Base-by-base conservation (phyloP, 2,329 filamentous ascomycete genomes). In the Colletotrichum gloeosporioides region DNA sequence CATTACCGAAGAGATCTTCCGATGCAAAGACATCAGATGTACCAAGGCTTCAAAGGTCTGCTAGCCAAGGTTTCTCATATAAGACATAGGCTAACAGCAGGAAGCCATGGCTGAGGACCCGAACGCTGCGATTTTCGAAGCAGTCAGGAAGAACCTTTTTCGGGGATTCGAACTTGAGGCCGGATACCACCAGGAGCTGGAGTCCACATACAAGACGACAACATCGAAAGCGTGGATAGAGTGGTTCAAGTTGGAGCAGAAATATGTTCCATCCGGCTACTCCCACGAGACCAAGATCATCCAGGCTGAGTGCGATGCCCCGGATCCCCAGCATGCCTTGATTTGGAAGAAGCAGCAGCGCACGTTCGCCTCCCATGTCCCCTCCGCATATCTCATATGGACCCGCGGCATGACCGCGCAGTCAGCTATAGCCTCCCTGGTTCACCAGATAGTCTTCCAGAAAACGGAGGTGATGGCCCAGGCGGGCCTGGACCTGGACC, bases 341-440 rank as follows among this genome's bases (percentile, higher is more conserved):
- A 79, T 81, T 22, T 82, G 80, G 80, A 75, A 77, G 25, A 78
- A 77, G 8, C 80, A 81, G 71, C 78, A 79, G 71, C 77, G 77
- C 16, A 49, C 65, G 1, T 70, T 79, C 9, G 78, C 76, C 1
- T 79, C 80, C 0, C 68, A 79, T n/a, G 68, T 80, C 4, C 79
- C 79, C 2, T 79, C 78, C 12, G 78, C 77, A 0, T 82, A 80
- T 27, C 69, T 82, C n/a, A 77, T 82, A 29, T 80, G 80, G 80
- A 80, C 80, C 3, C 78, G 77, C n/a, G 80, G 80, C 31, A 81
- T 81, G 80, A 81, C 80, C 7, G 80, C 78, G 27, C 80, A 81
- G 69, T 77, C 80, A 8, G 80, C 80, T 34, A 74, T 81, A 7
- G 80, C 80, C 10, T 78, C 77, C 7, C 71, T 82, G 31, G 71